Evolutionary conservation across 1,284 basidiomycete genomes (phyloP), one percentile per base, ranked within the genome.

Genomic region (Trichosporon sp.): DNA sequence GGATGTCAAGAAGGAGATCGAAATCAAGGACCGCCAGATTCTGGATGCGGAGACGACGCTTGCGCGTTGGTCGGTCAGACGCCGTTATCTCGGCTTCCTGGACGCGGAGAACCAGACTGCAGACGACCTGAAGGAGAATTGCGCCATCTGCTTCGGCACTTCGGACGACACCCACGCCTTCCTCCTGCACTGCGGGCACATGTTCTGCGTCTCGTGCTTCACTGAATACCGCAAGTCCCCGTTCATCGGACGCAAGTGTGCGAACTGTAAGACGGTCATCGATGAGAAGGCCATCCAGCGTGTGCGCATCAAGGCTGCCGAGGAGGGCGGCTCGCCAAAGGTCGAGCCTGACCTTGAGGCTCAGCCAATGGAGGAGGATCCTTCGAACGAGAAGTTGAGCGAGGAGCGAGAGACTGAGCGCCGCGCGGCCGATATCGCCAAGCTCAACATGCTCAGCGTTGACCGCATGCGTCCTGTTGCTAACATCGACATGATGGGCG

Each of bases 241-340:
- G 26, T 65, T 12, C 70, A 76, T 65, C 71, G 78, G 46, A 1
- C 74, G 74, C n/a, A 76, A 71, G 61, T 83, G 82, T 64, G 79
- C 82, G 1, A 74, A 73, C 8, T 83, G 82, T 68, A 76, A 81
- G 48, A 71, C 67, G 3, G 59, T 31, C 8, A 71, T 74, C 48
- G 26, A 64, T 26, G 66, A 59, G 48, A 26, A 46, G 7, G 32
- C 21, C 31, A 14, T 43, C 14, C 66, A 56, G 16, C 66, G 69
- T 16, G 65, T 70, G 7, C 69, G 69, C 91, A 92, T 94, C 7
- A 91, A 68, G 31, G 38, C 19, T n/a, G 5, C 67, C 14, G 46
- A 61, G 31, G 63, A 54, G 21, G 65, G n/a, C 2, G 32, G 68
- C 40, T 48, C 64, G 16, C 43, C 21, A 12, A 63, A 48, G 46